A percentile compares a stretch with the other conserved stretches of the same genome.
Evolutionary conservation across 441 rosid species (phyloP).

Genomic region (Syzygium syzygioides): DNA sequence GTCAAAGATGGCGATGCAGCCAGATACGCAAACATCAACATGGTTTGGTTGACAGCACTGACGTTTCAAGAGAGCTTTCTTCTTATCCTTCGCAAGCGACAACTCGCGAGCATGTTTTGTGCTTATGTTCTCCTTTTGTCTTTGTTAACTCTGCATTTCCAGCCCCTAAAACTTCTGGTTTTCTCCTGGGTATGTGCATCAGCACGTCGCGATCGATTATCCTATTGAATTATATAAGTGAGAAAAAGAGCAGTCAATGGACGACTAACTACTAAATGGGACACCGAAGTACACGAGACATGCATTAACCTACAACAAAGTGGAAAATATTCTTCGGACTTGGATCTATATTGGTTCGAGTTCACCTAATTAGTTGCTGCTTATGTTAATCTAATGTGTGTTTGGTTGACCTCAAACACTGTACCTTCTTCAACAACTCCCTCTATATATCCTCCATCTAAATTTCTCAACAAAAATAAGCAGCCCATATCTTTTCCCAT

Average conservation of each 20-base stretch:
- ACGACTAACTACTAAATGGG: neutral
- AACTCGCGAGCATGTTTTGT: neutral
- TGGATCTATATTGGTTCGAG: neutral
- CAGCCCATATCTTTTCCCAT: neutral
- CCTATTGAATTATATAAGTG: neutral
- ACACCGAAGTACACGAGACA: neutral
- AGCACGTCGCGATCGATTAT: neutral
- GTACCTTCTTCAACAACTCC: neutral
- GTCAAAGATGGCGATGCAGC: neutral
- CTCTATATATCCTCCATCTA: neutral
- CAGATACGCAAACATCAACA: neutral
- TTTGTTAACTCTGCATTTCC: neutral
- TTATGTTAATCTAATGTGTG: neutral
- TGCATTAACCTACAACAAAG: neutral
- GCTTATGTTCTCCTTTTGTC: neutral
- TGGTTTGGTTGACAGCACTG: neutral
- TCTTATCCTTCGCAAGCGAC: neutral
- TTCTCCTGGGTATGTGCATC: neutral
- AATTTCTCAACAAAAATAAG: neutral
- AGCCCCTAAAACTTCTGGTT: neutral
- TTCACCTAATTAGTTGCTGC: neutral
- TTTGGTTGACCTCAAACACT: neutral
- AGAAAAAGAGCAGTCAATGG: neutral
- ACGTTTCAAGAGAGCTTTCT: neutral
- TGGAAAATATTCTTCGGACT: neutral